Conservation (phyloP, 1,139 yeast genomes). For the Taphrina wiesneri region DNA sequence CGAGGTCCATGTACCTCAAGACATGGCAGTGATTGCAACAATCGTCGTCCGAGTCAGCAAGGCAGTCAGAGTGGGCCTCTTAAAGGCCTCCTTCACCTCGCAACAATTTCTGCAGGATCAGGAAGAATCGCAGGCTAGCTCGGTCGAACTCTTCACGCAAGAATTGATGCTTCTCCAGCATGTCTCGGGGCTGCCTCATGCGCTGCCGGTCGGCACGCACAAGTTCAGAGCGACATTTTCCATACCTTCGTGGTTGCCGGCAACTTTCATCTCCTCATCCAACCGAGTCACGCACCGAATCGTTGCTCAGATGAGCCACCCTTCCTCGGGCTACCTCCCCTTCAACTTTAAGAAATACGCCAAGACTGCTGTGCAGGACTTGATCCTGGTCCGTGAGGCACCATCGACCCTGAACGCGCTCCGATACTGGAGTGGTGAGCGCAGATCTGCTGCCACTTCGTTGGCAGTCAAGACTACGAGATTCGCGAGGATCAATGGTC, state of each 20-base stretch:
- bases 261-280: slow-evolving; percentile 3
- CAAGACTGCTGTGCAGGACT: background rate
- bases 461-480: slow-evolving; percentile 24
- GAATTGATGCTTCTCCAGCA: background rate
- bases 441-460: slow-evolving; percentile 26
- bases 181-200: background rate
- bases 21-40: background rate
- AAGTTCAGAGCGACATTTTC: slow-evolving; percentile 12
- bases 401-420: slow-evolving; percentile 15
- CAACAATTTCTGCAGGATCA: slow-evolving; percentile 14
- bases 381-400: slow-evolving; percentile 14
- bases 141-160: slow-evolving; percentile 6
- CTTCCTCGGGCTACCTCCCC: slow-evolving; percentile 1
- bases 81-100: slow-evolving; percentile 7
- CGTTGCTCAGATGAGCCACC: background rate
- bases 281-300: slow-evolving; percentile 15
- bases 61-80: background rate
- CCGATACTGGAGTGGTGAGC: slow-evolving; percentile 30
- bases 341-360: background rate
- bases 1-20: background rate
- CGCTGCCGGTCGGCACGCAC: slow-evolving; percentile 10
- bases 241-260: slow-evolving; percentile 28
- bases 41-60: slow-evolving; percentile 1
- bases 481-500: slow-evolving; percentile 19
- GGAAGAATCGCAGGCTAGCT: slow-evolving; percentile 13